Percentiles rank a stretch among this genome's conserved stretches.
phyloP scores from a whole-genome alignment of 176 grass and related monocot genomes.

The Saccharum officinarum region DNA sequence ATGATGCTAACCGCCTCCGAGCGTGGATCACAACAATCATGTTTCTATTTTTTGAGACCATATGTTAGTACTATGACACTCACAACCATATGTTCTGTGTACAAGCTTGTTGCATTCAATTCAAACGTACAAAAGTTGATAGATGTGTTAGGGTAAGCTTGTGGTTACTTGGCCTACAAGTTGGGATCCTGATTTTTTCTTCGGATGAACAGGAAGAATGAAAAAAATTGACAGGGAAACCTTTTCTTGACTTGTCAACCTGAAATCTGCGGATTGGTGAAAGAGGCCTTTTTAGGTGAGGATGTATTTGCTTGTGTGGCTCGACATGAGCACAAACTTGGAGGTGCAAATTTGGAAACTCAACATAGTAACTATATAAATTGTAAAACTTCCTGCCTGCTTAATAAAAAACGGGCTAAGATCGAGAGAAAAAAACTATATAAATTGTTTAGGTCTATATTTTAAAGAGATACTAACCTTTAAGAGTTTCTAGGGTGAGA shows the following conservation, averaged over 20 bases:
- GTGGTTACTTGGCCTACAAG: not conserved
- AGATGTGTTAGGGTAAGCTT: not conserved
- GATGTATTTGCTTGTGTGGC: not conserved
- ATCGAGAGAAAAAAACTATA: too few relatives aligned
- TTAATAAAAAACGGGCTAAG: too few relatives aligned
- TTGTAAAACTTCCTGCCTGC: too few relatives aligned
- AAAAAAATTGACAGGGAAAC: not conserved
- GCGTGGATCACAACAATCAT: not conserved
- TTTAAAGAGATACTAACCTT: not conserved
- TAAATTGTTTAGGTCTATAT: too few relatives aligned
- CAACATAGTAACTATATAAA: not conserved
- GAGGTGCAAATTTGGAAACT: not conserved
- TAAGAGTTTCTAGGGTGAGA: not conserved
- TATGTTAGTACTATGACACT: not conserved
- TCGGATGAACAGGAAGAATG: not conserved
- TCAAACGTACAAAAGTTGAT: not conserved
- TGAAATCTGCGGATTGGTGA: not conserved
- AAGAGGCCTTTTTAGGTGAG: not conserved
- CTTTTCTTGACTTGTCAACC: not conserved
- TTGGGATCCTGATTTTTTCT: not conserved
- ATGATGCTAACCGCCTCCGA: not conserved
- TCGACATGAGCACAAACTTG: not conserved
- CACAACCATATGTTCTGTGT: not conserved
- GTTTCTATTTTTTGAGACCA: not conserved
- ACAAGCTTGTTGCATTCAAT: not conserved